Evolutionary conservation across 306 rosid species (phyloP), one percentile per base, ranked within the genome.

Genomic region (Crotalaria pallida): DNA sequence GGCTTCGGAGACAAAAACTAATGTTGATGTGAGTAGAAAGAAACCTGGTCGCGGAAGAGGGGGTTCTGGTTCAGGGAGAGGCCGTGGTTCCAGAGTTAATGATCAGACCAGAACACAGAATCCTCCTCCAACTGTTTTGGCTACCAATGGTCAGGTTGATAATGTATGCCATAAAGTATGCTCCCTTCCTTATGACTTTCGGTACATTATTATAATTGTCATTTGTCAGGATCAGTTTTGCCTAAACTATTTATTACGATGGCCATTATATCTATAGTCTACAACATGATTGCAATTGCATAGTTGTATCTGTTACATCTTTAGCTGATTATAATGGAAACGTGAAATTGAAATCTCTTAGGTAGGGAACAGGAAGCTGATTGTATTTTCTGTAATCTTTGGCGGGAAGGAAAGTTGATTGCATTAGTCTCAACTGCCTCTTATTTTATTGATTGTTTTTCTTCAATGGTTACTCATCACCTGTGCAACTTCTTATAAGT

Each of bases 11-110:
- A 67, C 85, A 43, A 91, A 82, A 82, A 66, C 17, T 62, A 86
- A 60, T 65, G 26, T 67, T 72, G 96, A 95, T 79, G 74, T 59
- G 69, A 89, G 78, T 79, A 84, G 77, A 81, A 95, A 89, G 89
- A 95, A 82, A 67, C 83, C 85, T 48, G 93, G 91, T 49, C 96
- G 96, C 49, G 99, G 99, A 79, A 86, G 97, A 77, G 96, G 90
- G 68, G 70, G 73, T 78, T 86, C 88, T 58, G 82, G 80, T 77
- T 86, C 88, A 6, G 84, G 89, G 29, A 82, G 97, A 64, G 92
- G 96, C n/a, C 99, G 99, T 67, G 88, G 91, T 70, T 76, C 96
- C 65, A 89, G 80, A 81, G 78, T 34, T 79, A 83, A 80, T 69
- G 99, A 95, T 83, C 96, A 80, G 78, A 77, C 67, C 72, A 87